Evolutionary conservation across 805 yeast species (phyloP).

Genomic region (Alloascoidea africana): DNA sequence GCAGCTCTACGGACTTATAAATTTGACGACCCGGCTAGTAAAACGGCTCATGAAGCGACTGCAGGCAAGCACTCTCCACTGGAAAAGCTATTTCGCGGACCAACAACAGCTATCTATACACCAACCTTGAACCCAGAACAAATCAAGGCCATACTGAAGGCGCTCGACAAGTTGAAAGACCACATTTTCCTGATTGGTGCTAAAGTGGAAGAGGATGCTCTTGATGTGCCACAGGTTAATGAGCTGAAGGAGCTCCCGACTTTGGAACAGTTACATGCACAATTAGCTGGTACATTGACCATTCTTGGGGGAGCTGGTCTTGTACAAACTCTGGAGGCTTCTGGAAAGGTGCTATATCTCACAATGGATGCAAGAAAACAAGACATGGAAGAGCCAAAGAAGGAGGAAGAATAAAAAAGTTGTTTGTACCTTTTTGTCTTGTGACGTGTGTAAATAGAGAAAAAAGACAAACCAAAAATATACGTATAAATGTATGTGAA

Average conservation of each 20-base stretch:
- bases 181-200: constrained; percentile 78
- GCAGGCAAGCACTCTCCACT: constrained; percentile 48
- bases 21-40: constrained; percentile 61
- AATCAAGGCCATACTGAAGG: constrained; percentile 45
- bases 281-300: constrained; percentile 75
- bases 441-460: too few relatives aligned
- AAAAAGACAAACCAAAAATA: too few relatives aligned
- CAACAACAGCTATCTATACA: constrained; percentile 67
- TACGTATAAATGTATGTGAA: too few relatives aligned
- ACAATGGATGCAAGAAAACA: constrained; percentile 53
- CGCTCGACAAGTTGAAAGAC: constrained; percentile 50
- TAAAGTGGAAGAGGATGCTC: constrained; percentile 46
- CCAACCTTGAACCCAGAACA: constrained; percentile 54
- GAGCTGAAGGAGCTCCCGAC: constrained; percentile 63
- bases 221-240: constrained; percentile 35
- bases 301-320: constrained; percentile 81
- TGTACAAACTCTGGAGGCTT: constrained; percentile 61
- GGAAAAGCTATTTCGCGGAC: constrained; percentile 59
- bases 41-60: constrained; percentile 26
- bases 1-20: constrained; percentile 62
- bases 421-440: not conserved
- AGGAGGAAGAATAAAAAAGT: not conserved
- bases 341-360: constrained; percentile 54
- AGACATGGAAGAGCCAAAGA: constrained; percentile 16
- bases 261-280: constrained; percentile 56